These are phyloP conservation scores for Orbilia oligospora DNA, from an alignment of 2,329 filamentous ascomycete genomes.

Conservation along the genomic window DNA sequence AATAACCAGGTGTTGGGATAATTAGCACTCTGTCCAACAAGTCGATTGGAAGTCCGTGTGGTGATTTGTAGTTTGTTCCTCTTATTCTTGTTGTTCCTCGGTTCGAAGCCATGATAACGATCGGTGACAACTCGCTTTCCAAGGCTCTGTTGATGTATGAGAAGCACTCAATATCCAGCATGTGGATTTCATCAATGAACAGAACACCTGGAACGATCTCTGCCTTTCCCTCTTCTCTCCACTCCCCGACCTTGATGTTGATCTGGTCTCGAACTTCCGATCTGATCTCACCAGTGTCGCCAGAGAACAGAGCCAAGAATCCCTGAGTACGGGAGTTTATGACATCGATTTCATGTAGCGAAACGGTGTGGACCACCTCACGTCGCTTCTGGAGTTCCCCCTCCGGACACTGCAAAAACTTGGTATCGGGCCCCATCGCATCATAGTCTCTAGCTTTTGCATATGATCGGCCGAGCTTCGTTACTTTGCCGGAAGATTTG, in stretches of 20 bases:
- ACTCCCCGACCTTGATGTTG: constrained; percentile 98
- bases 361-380: constrained; percentile 96
- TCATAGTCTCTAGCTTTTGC: constrained; percentile 97
- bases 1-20: constrained; percentile 91
- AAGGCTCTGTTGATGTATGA: constrained; percentile 97
- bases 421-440: constrained; percentile 95
- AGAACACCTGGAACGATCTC: constrained; percentile 97
- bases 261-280: constrained; percentile 98
- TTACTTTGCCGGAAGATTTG: constrained; percentile 98
- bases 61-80: constrained; percentile 91
- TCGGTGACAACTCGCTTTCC: constrained; percentile 92
- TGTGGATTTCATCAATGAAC: constrained; percentile 99
- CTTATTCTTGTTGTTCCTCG: constrained; percentile 90
- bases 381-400: constrained; percentile 97
- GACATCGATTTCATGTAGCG: constrained; percentile 97
- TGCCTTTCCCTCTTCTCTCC: constrained; percentile 99
- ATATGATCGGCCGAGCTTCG: constrained; percentile 94
- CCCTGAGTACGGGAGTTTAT: constrained; percentile 99
- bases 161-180: constrained; percentile 99
- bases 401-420: constrained; percentile 94
- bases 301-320: constrained; percentile 95
- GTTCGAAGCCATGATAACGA: constrained; percentile 99
- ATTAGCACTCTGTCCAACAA: constrained; percentile 97
- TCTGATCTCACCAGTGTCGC: constrained; percentile 96
- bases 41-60: constrained; percentile 93